Base-by-base conservation (phyloP, 202 grass and related monocot genomes). In the Elaeis oleifera region DNA sequence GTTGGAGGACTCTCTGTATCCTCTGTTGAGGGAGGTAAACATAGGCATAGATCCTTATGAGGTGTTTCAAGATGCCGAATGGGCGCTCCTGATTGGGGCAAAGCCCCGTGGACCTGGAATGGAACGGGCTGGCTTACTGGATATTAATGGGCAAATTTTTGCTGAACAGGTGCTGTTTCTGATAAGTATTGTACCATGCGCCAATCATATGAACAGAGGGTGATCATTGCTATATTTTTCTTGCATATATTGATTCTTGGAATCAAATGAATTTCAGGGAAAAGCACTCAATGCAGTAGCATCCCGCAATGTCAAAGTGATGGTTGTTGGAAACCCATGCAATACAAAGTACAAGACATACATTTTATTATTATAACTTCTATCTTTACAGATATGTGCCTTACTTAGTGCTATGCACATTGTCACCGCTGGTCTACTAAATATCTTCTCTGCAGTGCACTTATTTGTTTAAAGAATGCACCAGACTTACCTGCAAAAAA, bases 381-480 rank as follows among this genome's bases (percentile, higher is more conserved):
- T 14, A 44, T 44, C 36, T 44, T 13, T 3, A 44, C 36, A 44
- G 9, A 44, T 44, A 44, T 2, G 36, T 44, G 36, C 36, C 36
- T 44, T 44, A 44, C 11, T 13, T 13, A 14, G 36, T 59, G 3
- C 15, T 7, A 22, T 77, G 52, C 63, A 51, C 74, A 29, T 74
- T 61, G 66, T 63, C 29, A 29, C n/a, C 1, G 27, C 17, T 55
- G 16, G 54, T 67, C 16, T 15, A 11, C 2, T 19, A 18, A 31
- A 63, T 74, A 0, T 61, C 22, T 15, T 88, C 39, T 67, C 6
- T 73, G 55, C 59, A 97, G 94, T 82, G 88, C 94, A 24, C 73
- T 97, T 65, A 97, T 97, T 81, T 97, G 94, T 65, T 64, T 92
- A 36, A 97, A 97, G 68, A 92, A 92, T 80, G 88, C 94, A 60